Percentiles rank a stretch among this genome's conserved stretches.
phyloP scores from a whole-genome alignment of 116 monocot genomes.

The Iris pallida region DNA sequence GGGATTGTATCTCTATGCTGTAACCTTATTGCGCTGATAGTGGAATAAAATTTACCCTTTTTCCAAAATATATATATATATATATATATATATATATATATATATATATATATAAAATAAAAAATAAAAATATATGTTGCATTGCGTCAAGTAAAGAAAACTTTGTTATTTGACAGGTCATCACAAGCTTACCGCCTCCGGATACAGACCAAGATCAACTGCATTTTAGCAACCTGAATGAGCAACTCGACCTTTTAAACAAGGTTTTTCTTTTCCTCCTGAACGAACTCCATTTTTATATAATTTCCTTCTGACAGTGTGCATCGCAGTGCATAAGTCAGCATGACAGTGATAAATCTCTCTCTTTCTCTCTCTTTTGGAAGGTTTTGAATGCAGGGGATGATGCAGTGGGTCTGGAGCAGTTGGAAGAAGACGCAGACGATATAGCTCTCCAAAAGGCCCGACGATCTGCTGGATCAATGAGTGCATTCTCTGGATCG shows the following conservation, averaged over 20 bases:
- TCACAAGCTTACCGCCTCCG: conserved; percentile 87
- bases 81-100: no score
- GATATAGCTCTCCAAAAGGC: conserved; percentile 75
- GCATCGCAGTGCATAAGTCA: not conserved
- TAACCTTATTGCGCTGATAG: no score
- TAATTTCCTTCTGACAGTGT: not conserved
- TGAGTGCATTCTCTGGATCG: conserved; percentile 90
- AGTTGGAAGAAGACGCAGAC: conserved; percentile 94
- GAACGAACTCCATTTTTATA: not conserved
- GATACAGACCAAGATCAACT: conserved; percentile 65
- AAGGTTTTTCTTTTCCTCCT: conserved; percentile 29
- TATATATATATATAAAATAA: no score
- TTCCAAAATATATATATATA: no score
- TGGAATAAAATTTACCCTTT: no score
- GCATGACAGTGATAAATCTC: not conserved
- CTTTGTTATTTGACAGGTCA: conserved; percentile 35
- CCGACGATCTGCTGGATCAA: conserved; percentile 67
- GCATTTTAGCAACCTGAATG: conserved; percentile 50
- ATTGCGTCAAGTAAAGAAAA: not conserved
- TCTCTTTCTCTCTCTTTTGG: not conserved
- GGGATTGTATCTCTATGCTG: no score
- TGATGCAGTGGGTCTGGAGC: conserved; percentile 81
- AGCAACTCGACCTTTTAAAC: conserved; percentile 81
- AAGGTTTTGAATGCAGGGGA: conserved; percentile 87
- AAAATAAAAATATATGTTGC: no score